A percentile compares a stretch with the other conserved stretches of the same genome.
These are phyloP conservation scores for Metarhizium anisopliae DNA, from an alignment of 2,329 filamentous ascomycete species.

Conservation along the genomic window DNA sequence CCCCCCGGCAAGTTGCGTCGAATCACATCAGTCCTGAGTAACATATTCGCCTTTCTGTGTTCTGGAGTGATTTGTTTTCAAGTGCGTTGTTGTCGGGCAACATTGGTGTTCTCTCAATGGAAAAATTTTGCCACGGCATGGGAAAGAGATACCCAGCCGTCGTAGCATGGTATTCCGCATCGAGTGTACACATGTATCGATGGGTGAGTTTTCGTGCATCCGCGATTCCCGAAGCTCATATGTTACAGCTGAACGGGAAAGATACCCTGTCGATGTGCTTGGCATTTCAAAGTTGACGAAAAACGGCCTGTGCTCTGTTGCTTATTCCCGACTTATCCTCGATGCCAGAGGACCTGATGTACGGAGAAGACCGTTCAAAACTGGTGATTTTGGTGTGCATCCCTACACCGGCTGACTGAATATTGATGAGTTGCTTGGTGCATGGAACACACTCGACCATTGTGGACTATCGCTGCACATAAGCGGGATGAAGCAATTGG, in stretches of 20 bases:
- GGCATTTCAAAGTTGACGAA: background rate
- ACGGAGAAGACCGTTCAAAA: background rate
- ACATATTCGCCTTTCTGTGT: no score
- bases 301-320: background rate
- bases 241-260: no score
- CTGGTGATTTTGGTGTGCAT: background rate
- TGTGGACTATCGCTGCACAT: background rate
- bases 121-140: background rate
- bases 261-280: no score
- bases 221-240: no score
- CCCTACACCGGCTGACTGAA: background rate
- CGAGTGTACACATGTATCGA: background rate
- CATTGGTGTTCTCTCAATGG: no score
- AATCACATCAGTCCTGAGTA: background rate
- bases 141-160: conserved; percentile 2
- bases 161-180: background rate
- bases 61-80: background rate
- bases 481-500: background rate
- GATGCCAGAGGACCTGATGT: background rate
- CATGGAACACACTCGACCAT: background rate
- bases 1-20: background rate
- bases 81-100: background rate
- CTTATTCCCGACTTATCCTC: background rate
- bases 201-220: background rate
- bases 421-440: background rate